Conservation (phyloP, 306 rosid genomes). For the Sesbania bispinosa region DNA sequence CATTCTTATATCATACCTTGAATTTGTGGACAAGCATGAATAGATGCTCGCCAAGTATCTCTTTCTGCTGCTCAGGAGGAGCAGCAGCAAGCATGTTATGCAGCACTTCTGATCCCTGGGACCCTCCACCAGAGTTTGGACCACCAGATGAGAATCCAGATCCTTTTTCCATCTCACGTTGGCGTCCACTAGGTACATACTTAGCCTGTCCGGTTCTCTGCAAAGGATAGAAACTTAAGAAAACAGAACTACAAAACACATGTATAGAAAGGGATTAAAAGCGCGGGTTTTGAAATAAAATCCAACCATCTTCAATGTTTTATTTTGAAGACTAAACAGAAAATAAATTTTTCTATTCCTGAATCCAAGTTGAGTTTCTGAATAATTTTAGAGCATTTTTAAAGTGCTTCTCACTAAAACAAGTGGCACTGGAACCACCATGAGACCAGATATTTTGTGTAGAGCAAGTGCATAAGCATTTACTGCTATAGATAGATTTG, state of each 20-base stretch:
- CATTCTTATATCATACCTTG: constrained; percentile 49
- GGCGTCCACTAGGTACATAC: constrained; percentile 48
- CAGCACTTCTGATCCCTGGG: constrained; percentile 58
- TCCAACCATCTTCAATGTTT: background rate
- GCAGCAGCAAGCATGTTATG: constrained; percentile 77
- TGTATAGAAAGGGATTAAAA: background rate
- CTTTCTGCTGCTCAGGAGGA: constrained; percentile 73
- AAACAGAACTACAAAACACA: constrained; percentile 17
- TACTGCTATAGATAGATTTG: background rate
- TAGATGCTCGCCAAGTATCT: constrained; percentile 75
- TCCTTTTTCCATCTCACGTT: constrained; percentile 49
- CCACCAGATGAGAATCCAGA: constrained; percentile 51
- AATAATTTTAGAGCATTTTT: background rate
- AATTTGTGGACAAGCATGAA: constrained; percentile 59
- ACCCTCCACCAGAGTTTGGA: constrained; percentile 43
- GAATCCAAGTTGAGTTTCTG: background rate
- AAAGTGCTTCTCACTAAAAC: background rate
- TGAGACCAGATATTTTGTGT: constrained; percentile 1
- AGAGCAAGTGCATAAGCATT: constrained; percentile 6
- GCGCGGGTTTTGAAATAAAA: background rate
- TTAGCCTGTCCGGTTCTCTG: constrained; percentile 56
- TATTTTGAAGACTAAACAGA: background rate
- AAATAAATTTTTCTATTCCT: background rate
- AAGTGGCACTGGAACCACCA: background rate
- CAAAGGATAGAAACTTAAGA: constrained; percentile 15